A percentile compares a stretch with the other conserved stretches of the same genome.
Conservation (phyloP, 2,329 filamentous ascomycete species). For the Pyrenochaeta sp. region DNA sequence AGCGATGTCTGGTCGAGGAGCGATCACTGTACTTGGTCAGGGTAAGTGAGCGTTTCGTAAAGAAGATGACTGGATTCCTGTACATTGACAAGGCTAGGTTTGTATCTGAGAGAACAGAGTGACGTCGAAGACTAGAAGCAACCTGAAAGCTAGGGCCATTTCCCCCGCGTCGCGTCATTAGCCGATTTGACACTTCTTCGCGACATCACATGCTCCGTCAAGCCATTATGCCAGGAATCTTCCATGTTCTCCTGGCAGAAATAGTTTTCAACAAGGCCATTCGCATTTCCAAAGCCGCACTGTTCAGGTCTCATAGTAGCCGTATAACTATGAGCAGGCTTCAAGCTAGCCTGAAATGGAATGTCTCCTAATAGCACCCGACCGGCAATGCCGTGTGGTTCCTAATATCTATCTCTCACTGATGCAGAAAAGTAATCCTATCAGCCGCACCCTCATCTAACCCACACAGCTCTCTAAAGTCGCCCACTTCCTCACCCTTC, state of each 20-base stretch:
- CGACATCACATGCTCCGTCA: slow-evolving; percentile 11
- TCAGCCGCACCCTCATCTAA: slow-evolving; percentile 52
- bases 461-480: slow-evolving; percentile 60
- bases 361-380: background rate
- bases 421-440: slow-evolving; percentile 60
- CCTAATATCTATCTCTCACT: slow-evolving; percentile 31
- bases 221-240: background rate
- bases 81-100: slow-evolving; percentile 10
- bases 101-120: slow-evolving; percentile 2
- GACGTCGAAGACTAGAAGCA: slow-evolving; percentile 19
- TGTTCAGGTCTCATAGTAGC: background rate
- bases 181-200: slow-evolving; percentile 1
- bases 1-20: background rate
- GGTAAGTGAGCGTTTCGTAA: background rate
- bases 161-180: slow-evolving; percentile 24
- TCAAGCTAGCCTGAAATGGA: background rate
- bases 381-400: background rate
- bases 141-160: slow-evolving; percentile 1
- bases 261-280: background rate
- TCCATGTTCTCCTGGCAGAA: too few relatives aligned
- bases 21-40: background rate
- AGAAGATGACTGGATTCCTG: background rate
- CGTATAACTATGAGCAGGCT: background rate
- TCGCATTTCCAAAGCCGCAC: background rate
- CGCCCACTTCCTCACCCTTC: slow-evolving; percentile 55